Conservation (phyloP, 2,329 filamentous ascomycete species). For the Talaromyces sp. region DNA sequence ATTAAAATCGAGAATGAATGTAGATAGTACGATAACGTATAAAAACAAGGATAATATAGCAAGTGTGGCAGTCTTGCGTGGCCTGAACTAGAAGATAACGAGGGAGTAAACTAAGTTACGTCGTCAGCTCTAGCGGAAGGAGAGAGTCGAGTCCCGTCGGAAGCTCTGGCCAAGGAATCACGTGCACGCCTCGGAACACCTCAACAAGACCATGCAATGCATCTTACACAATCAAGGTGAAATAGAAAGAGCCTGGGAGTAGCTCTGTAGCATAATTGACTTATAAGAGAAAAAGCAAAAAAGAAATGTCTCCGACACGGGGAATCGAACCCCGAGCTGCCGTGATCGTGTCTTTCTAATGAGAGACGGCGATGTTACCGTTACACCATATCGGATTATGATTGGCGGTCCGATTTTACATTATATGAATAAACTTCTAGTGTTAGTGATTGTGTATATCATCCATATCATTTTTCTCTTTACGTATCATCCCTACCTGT, state of each 20-base stretch:
- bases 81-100: not conserved
- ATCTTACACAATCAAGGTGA: not conserved
- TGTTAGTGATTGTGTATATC: no score
- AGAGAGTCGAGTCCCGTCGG: not conserved
- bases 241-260: not conserved
- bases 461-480: no score
- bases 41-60: not conserved
- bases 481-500: no score
- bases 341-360: not conserved
- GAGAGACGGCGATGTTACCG: conserved; percentile 4
- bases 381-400: conserved; percentile 3
- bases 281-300: not conserved
- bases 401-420: not conserved
- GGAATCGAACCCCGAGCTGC: conserved; percentile 2
- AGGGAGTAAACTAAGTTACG: not conserved
- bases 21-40: not conserved
- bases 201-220: not conserved
- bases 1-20: not conserved
- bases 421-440: no score
- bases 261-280: not conserved
- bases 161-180: conserved; percentile 1
- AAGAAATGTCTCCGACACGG: not conserved
- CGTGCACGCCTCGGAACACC: not conserved
- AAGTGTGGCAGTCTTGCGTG: conserved; percentile 6
- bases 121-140: not conserved